A percentile compares a stretch with the other conserved stretches of the same genome.
Evolutionary conservation across 139 green algal species (phyloP).

Genomic region (Micractinium sp.): DNA sequence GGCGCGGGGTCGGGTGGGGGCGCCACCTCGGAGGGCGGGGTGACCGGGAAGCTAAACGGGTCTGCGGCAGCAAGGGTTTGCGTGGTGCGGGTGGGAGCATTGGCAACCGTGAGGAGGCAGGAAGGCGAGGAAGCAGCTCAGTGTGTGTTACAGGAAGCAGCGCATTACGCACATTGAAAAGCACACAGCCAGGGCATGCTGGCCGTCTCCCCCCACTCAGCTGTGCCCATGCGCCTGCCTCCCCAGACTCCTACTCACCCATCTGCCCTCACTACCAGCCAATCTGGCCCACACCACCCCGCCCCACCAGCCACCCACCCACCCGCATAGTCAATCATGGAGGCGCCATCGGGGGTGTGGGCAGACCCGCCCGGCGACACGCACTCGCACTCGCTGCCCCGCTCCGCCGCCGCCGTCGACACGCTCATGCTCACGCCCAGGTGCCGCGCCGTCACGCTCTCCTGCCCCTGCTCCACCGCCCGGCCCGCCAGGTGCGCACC

Average conservation of each 20-base stretch:
- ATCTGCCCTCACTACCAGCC: too few relatives aligned
- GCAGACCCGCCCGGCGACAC: slow-evolving; percentile 3
- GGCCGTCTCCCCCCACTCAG: too few relatives aligned
- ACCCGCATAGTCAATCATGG: slow-evolving; percentile 25
- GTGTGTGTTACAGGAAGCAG: too few relatives aligned
- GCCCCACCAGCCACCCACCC: neutral
- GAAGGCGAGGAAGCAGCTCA: neutral
- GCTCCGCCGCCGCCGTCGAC: slow-evolving; percentile 14
- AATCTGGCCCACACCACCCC: neutral
- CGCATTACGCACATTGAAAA: too few relatives aligned
- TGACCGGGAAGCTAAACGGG: slow-evolving; percentile 63
- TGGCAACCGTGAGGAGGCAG: neutral
- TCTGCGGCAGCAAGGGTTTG: neutral
- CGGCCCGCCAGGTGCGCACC: neutral
- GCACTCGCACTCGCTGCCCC: slow-evolving; percentile 11
- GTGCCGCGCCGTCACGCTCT: neutral
- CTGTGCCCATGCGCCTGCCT: too few relatives aligned
- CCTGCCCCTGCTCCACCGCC: neutral
- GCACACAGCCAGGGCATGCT: too few relatives aligned
- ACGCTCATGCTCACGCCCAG: neutral
- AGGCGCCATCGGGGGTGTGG: slow-evolving; percentile 16
- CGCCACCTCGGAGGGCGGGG: slow-evolving; percentile 51
- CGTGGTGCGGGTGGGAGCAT: neutral
- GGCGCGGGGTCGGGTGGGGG: slow-evolving; percentile 27
- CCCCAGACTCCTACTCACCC: too few relatives aligned